phyloP scores from a whole-genome alignment of 257 asterid species.

The Solanum okadae region DNA sequence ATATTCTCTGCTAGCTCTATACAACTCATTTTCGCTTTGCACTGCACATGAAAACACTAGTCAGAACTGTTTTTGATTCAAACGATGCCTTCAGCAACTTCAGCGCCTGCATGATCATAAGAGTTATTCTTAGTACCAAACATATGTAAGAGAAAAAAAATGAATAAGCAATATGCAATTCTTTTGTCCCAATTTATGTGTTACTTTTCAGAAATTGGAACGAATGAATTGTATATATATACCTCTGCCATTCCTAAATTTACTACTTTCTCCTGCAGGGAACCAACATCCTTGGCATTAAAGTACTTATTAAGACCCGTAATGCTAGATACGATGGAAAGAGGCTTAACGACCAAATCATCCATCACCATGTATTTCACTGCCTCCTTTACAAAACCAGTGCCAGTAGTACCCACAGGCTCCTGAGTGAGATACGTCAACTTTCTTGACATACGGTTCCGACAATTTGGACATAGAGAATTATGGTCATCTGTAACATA shows the following conservation, averaged over 20 bases:
- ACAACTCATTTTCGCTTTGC: no score
- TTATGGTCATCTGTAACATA: neutral
- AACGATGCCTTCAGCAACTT: no score
- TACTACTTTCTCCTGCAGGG: neutral
- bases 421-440: neutral
- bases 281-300: conserved; percentile 2
- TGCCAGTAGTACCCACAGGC: neutral
- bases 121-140: no score
- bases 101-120: no score
- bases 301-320: neutral
- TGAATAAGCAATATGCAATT: no score
- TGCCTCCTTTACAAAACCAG: conserved; percentile 26
- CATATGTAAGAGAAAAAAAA: no score
- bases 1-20: no score
- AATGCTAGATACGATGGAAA: neutral
- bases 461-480: conserved; percentile 1
- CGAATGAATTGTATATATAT: no score
- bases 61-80: no score
- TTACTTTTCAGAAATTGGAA: no score
- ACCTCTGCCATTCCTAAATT: conserved; percentile 13
- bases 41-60: no score
- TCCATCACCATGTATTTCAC: conserved; percentile 23
- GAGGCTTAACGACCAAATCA: conserved; percentile 19
- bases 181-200: no score
- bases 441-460: accelerated